phyloP scores from a whole-genome alignment of 2,329 filamentous ascomycete genomes.

The Pseudocercospora crystallina region DNA sequence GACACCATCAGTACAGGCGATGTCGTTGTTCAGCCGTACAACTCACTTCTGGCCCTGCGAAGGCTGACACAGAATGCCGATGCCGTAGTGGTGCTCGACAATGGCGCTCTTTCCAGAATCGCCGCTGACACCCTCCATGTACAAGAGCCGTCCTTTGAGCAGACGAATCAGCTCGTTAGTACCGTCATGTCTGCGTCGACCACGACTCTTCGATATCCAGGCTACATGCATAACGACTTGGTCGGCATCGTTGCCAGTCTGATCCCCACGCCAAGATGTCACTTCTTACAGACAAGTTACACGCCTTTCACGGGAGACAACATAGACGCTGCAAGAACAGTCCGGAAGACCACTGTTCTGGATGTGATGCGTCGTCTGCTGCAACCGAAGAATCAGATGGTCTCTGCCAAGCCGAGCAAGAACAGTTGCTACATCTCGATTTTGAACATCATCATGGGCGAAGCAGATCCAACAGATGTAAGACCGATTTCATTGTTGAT shows the following conservation, averaged over 20 bases:
- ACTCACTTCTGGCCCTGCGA: conserved; percentile 89
- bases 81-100: conserved; percentile 95
- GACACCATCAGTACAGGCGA: conserved; percentile 84
- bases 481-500: conserved; percentile 16
- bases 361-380: conserved; percentile 95
- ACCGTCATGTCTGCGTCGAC: conserved; percentile 99
- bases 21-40: conserved; percentile 97
- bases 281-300: conserved; percentile 98
- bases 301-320: conserved; percentile 96
- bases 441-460: conserved; percentile 97
- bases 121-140: conserved; percentile 93
- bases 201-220: conserved; percentile 91
- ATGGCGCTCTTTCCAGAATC: conserved; percentile 88
- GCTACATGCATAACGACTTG: conserved; percentile 99
- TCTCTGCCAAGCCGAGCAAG: conserved; percentile 90
- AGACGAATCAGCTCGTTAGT: conserved; percentile 92
- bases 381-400: conserved; percentile 99
- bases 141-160: conserved; percentile 91
- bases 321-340: conserved; percentile 94
- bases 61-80: conserved; percentile 93
- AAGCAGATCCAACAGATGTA: conserved; percentile 93
- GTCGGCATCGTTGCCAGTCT: conserved; percentile 94
- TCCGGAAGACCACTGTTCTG: conserved; percentile 94
- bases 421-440: conserved; percentile 99
- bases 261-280: conserved; percentile 92